Base-by-base conservation (phyloP, 345 rosid genomes). In the Carallia pectinifolia region DNA sequence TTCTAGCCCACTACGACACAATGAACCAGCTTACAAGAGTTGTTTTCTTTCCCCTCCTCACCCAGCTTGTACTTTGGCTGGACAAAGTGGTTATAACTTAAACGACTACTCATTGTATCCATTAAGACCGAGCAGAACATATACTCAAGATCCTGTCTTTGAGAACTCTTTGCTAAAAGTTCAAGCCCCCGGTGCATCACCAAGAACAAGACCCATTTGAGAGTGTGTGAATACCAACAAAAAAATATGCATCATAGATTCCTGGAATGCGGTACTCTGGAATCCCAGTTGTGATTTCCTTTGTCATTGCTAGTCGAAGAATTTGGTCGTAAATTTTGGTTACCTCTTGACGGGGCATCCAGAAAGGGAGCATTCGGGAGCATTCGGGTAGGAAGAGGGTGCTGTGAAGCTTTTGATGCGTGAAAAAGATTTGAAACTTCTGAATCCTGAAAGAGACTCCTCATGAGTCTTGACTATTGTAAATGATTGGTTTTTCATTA, bases 41-140 rank as follows among this genome's bases (percentile, higher is more conserved):
- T 84, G 93, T 80, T 83, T 73, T 66, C 85, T 85, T 50, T 95
- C 97, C 18, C 99, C 98, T 73, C 88, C 92, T 66, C 97, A 87
- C 70, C 93, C 90, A 0, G n/a, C 86, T 31, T 89, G 61, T 53
- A 66, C 85, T 4, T 61, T 82, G 60, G 70, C 74, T 0, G 88
- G 85, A 63, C 98, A 84, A 65, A 80, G 69, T 66, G 80, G 84
- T 60, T 83, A 84, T 82, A 81, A 79, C 79, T 52, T 81, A 12
- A 77, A 78, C 2, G 96, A 92, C 67, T 83, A 80, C 79, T 68
- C 87, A 2, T 73, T 82, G 34, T 78, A 84, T 68, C 83, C 91
- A 17, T 58, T 36, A 64, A 87, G 88, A 61, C 66, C 80, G 62
- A 82, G 76, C 69, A 64, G 71, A 29, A 61, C 66, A 53, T 82